Evolutionary conservation across 768 basidiomycete genomes (phyloP).

Genomic region (Boletales sp.): DNA sequence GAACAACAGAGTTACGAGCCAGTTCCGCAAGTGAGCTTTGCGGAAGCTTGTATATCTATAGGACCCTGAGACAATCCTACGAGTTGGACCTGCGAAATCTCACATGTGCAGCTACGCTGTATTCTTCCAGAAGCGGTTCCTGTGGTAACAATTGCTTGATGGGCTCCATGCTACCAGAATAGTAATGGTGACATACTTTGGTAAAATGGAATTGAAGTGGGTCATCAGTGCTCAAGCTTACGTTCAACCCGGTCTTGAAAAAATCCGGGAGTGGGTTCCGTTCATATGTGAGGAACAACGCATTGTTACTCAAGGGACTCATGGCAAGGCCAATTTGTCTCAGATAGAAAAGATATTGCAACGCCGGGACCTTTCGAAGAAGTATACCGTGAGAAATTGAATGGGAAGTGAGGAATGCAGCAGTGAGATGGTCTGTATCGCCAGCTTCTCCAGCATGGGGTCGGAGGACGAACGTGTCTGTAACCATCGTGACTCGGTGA

Average conservation of each 20-base stretch:
- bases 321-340: conserved; percentile 98
- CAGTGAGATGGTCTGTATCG: conserved; percentile 95
- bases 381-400: conserved; percentile 99
- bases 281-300: conserved; percentile 94
- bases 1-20: conserved; percentile 95
- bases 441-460: conserved; percentile 98
- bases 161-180: neutral
- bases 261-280: conserved; percentile 96
- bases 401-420: conserved; percentile 93
- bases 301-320: conserved; percentile 98
- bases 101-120: conserved; percentile 96
- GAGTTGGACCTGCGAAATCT: conserved; percentile 20
- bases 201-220: conserved; percentile 98
- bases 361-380: conserved; percentile 92
- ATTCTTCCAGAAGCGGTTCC: conserved; percentile 96
- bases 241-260: conserved; percentile 94
- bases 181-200: conserved; percentile 52
- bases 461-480: conserved; percentile 94
- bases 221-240: conserved; percentile 94
- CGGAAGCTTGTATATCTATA: conserved; percentile 91
- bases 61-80: neutral
- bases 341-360: conserved; percentile 96
- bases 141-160: conserved; percentile 26
- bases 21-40: conserved; percentile 94
- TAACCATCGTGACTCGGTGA: too few species aligned